phyloP scores from a whole-genome alignment of 768 basidiomycete species.

The Mycena kentingensis region DNA sequence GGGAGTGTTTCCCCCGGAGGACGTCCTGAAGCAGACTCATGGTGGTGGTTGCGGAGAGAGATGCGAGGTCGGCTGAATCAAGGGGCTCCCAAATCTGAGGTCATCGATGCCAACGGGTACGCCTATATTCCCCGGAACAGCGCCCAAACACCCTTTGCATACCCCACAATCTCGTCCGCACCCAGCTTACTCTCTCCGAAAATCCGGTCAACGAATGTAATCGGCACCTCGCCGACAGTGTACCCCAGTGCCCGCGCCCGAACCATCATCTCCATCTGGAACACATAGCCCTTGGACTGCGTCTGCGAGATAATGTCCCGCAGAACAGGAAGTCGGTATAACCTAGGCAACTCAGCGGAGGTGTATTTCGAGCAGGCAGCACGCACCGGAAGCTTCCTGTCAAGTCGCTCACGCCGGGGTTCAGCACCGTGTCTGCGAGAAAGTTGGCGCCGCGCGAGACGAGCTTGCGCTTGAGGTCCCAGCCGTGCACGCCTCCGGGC shows the following conservation, averaged over 20 bases:
- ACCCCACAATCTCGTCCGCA: conserved; percentile 84
- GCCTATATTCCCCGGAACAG: conserved; percentile 72
- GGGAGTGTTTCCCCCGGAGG: conserved; percentile 51
- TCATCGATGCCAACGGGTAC: conserved; percentile 10
- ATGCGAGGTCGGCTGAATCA: too few species aligned
- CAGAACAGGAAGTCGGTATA: conserved; percentile 78
- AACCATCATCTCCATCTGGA: conserved; percentile 99
- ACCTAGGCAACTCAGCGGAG: too few species aligned
- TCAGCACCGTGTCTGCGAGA: conserved; percentile 81
- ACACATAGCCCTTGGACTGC: conserved; percentile 88
- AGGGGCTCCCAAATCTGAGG: neutral
- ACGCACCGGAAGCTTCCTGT: conserved; percentile 85
- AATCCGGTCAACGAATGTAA: conserved; percentile 92
- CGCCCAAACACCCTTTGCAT: conserved; percentile 82
- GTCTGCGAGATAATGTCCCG: conserved; percentile 83
- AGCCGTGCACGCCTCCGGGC: conserved; percentile 88
- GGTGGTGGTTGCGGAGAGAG: conserved; percentile 24
- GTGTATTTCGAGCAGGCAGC: too few species aligned
- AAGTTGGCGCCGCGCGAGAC: conserved; percentile 90
- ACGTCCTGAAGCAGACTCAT: conserved; percentile 76
- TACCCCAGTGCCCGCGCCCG: conserved; percentile 83
- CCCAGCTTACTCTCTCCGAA: conserved; percentile 93
- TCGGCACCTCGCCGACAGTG: conserved; percentile 87
- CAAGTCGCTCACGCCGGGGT: conserved; percentile 85
- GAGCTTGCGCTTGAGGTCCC: conserved; percentile 89